Evolutionary conservation across 2,329 filamentous ascomycete genomes (phyloP).

Genomic region (Penicillium sp.): DNA sequence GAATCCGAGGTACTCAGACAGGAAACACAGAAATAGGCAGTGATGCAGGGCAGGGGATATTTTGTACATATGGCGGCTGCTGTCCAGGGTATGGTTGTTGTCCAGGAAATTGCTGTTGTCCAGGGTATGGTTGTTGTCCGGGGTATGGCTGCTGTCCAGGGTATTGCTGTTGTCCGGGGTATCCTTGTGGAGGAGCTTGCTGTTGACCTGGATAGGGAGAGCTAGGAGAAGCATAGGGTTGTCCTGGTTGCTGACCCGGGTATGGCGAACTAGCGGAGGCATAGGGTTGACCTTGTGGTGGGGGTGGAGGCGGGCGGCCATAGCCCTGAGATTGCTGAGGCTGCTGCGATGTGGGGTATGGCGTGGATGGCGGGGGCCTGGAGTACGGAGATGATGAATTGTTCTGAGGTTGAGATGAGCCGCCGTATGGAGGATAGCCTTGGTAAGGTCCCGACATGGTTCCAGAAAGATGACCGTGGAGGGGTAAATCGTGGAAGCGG

Average conservation of each 20-base stretch:
- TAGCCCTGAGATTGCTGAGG: constrained; percentile 32
- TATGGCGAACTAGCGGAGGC: constrained; percentile 31
- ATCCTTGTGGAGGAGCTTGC: constrained; percentile 22
- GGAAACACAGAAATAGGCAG: constrained; percentile 6
- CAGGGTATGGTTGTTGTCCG: constrained; percentile 13
- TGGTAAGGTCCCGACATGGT: constrained; percentile 38
- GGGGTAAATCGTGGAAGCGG: constrained; percentile 9
- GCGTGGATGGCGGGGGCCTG: constrained; percentile 26
- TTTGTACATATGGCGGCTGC: constrained; percentile 25
- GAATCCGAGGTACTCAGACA: background rate
- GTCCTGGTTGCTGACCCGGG: constrained; percentile 5
- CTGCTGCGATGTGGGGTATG: constrained; percentile 23
- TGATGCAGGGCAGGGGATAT: constrained; percentile 11
- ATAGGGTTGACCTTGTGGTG: constrained; percentile 38
- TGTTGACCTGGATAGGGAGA: constrained; percentile 20
- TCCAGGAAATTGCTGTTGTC: constrained; percentile 10
- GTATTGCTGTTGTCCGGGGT: constrained; percentile 31
- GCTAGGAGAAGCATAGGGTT: constrained; percentile 19
- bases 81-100: constrained; percentile 16
- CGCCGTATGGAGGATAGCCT: constrained; percentile 34
- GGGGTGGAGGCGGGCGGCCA: constrained; percentile 42
- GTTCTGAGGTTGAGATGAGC: constrained; percentile 37
- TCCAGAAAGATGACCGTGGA: constrained; percentile 10
- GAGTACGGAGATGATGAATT: constrained; percentile 33
- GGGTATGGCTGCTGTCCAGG: constrained; percentile 21